Evolutionary conservation across 2,329 filamentous ascomycete species (phyloP).

Genomic region (Trichophyton simii): DNA sequence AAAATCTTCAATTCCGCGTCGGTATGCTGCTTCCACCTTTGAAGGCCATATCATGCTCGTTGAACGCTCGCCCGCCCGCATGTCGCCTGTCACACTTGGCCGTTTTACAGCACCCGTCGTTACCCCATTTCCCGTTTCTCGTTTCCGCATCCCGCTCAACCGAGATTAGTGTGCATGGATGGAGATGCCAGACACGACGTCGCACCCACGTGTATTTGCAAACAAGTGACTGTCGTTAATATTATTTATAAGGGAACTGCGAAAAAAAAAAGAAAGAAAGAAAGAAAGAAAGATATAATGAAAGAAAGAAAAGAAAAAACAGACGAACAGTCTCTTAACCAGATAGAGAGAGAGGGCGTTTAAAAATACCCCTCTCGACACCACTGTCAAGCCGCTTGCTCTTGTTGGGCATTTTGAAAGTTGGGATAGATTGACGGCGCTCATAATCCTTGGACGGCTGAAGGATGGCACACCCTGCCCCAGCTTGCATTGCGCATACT

Average conservation of each 20-base stretch:
- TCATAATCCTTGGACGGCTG: background rate
- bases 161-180: slow-evolving; percentile 1
- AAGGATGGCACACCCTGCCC: background rate
- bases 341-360: background rate
- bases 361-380: background rate
- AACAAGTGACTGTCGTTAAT: background rate
- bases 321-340: background rate
- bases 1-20: background rate
- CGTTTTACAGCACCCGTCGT: background rate
- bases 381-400: background rate
- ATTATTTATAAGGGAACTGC: background rate
- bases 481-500: background rate
- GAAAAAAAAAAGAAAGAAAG: background rate
- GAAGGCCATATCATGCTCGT: background rate
- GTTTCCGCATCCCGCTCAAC: background rate
- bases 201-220: background rate
- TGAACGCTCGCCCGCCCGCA: background rate
- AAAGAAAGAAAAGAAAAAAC: background rate
- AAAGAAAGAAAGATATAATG: background rate
- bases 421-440: background rate
- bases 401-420: background rate
- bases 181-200: background rate
- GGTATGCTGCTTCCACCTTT: background rate
- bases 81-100: background rate
- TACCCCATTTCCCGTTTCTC: background rate